Conservation (phyloP, 2,329 filamentous ascomycete genomes). For the Harringtonia aguacate region DNA sequence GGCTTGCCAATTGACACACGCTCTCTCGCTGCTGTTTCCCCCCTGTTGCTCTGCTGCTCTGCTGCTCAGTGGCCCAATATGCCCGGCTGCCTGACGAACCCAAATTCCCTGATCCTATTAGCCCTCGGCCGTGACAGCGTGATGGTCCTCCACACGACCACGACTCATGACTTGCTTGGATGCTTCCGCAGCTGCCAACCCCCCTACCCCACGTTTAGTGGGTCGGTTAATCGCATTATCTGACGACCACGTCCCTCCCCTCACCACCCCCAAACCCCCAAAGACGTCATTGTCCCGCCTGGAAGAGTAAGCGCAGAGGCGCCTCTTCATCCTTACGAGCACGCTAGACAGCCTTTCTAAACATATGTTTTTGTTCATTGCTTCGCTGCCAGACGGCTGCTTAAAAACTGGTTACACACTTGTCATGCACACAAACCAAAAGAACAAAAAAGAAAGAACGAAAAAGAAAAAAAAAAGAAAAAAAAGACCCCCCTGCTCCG, state of each 20-base stretch:
- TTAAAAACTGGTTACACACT: background rate
- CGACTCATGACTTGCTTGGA: background rate
- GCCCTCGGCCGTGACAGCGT: too few relatives aligned
- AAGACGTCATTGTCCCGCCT: too few relatives aligned
- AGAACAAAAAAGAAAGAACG: background rate
- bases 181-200: background rate
- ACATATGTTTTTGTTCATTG: background rate
- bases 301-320: too few relatives aligned
- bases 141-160: too few relatives aligned
- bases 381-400: background rate
- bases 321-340: too few relatives aligned
- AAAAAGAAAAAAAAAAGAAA: background rate
- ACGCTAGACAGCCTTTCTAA: too few relatives aligned
- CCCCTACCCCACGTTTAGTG: background rate
- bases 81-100: too few relatives aligned
- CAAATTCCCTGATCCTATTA: background rate
- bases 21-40: too few relatives aligned
- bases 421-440: background rate
- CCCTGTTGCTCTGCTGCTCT: too few relatives aligned
- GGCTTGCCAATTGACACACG: too few relatives aligned
- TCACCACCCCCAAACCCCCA: too few relatives aligned
- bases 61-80: too few relatives aligned
- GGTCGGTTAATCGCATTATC: background rate
- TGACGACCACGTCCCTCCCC: background rate
- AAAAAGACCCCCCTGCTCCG: conserved; percentile 4